Evolutionary conservation across 805 yeast genomes (phyloP), one percentile per base, ranked within the genome.

Genomic region (Saccharomycopsis sp.): DNA sequence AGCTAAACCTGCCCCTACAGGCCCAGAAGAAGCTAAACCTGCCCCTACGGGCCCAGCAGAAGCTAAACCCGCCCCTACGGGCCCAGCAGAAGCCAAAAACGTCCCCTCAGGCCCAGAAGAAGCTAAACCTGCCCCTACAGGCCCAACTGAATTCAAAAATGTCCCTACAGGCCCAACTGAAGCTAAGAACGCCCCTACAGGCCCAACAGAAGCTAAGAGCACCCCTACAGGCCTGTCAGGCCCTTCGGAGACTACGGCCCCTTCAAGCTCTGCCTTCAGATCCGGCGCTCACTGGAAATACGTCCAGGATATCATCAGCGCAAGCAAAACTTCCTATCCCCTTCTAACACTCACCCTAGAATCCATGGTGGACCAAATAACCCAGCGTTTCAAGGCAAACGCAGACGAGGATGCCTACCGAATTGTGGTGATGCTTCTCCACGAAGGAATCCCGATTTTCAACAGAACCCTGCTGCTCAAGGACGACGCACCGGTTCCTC

Each of bases 381-480:
- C 85, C 66, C 97, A 91, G 68, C 77, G 97, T 57, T 92, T 94
- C 77, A 94, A 92, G 72, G 85, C 96, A 40, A 87, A 87, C 52
- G 89, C 95, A 0, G 99, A 95, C 70, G 99, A 92, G 66, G 99
- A 94, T 70, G 92, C 97, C 0, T 95, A 94, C 70, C 78, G 99
- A 63, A 76, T 94, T 56, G 91, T 96, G 52, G 89, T 90, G 61
- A 98, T 97, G 0, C 73, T 94, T 57, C 78, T 94, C 61, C 90
- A 90, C 66, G 99, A 94, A 71, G 98, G 97, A 51, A 87, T 94
- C 16, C 95, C 87, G 67, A 89, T 87, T 66, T 82, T 88, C 70
- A 90, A 90, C 66, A 81, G 98, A 44, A 97, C 97, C 21, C 80
- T 89, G 61, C 94, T 85, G 61, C 50, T 34, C 15, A 52, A 52